These are phyloP conservation scores for Malus hybrid DNA, from an alignment of 331 rosid species.

Conservation along the genomic window DNA sequence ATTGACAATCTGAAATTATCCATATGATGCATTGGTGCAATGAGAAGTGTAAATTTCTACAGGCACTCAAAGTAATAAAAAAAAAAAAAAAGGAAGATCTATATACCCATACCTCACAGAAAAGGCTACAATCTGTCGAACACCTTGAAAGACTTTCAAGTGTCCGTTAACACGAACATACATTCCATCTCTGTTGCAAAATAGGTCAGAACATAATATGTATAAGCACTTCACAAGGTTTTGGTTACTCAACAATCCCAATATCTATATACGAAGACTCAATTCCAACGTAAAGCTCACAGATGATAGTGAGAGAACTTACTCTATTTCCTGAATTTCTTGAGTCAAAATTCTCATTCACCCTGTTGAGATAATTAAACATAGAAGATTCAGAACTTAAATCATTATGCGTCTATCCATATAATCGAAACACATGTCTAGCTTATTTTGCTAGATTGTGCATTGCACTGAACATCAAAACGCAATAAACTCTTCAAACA, in stretches of 20 bases:
- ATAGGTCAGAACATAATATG: constrained; percentile 10
- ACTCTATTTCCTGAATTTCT: constrained; percentile 62
- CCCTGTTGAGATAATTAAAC: constrained; percentile 37
- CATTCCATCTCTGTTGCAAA: constrained; percentile 39
- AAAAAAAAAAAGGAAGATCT: neutral
- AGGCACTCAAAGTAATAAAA: neutral
- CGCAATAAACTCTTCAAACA: neutral
- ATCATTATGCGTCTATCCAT: neutral
- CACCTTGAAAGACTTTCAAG: constrained; percentile 74
- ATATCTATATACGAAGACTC: neutral
- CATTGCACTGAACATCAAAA: neutral
- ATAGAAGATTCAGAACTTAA: neutral
- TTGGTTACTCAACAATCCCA: neutral
- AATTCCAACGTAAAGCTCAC: neutral
- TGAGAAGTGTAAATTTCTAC: neutral
- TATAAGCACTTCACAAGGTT: neutral
- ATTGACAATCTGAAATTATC: neutral
- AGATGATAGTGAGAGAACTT: neutral
- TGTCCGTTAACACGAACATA: constrained; percentile 82
- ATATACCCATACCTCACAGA: constrained; percentile 58
- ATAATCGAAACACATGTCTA: neutral
- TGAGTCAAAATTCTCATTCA: constrained; percentile 64
- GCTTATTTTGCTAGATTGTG: neutral
- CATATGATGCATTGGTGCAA: neutral
- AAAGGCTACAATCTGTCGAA: constrained; percentile 61